A percentile compares a stretch with the other conserved stretches of the same genome.
These are phyloP conservation scores for Petrea volubilis DNA, from an alignment of 257 asterid species.

Conservation along the genomic window DNA sequence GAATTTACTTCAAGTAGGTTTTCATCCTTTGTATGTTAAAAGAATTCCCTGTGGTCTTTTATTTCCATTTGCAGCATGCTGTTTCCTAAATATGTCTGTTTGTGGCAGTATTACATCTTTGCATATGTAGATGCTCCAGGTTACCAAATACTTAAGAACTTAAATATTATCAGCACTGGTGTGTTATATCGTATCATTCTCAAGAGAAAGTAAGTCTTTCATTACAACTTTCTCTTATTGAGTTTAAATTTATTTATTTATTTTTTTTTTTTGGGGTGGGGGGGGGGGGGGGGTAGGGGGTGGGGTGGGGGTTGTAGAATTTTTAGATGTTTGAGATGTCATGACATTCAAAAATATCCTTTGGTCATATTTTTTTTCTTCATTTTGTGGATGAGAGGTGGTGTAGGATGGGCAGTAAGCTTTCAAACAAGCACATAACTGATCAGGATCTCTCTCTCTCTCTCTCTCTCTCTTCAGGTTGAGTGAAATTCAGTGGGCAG, in stretches of 20 bases:
- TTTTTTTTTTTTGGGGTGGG: too few relatives aligned
- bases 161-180: slow-evolving; percentile 97
- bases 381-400: slow-evolving; percentile 23
- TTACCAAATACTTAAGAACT: slow-evolving; percentile 93
- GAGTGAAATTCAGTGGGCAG: slow-evolving; percentile 98
- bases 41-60: not conserved
- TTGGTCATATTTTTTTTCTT: not conserved
- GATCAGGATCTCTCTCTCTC: not conserved
- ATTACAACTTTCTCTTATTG: slow-evolving; percentile 10
- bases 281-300: too few relatives aligned
- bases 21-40: slow-evolving; percentile 16
- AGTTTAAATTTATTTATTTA: slow-evolving; percentile 9
- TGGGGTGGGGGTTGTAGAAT: not conserved
- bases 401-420: not conserved
- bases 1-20: slow-evolving; percentile 91
- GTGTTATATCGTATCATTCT: slow-evolving; percentile 86
- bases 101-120: slow-evolving; percentile 92
- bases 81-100: slow-evolving; percentile 28
- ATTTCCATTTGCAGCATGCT: slow-evolving; percentile 15
- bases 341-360: not conserved
- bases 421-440: slow-evolving; percentile 15
- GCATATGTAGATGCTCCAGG: slow-evolving; percentile 99
- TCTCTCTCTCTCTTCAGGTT: slow-evolving; percentile 49
- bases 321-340: slow-evolving; percentile 1
- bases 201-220: slow-evolving; percentile 74